Evolutionary conservation across 176 grass and related monocot genomes (phyloP), one percentile per base, ranked within the genome.

Genomic region (Oryza rufipogon): DNA sequence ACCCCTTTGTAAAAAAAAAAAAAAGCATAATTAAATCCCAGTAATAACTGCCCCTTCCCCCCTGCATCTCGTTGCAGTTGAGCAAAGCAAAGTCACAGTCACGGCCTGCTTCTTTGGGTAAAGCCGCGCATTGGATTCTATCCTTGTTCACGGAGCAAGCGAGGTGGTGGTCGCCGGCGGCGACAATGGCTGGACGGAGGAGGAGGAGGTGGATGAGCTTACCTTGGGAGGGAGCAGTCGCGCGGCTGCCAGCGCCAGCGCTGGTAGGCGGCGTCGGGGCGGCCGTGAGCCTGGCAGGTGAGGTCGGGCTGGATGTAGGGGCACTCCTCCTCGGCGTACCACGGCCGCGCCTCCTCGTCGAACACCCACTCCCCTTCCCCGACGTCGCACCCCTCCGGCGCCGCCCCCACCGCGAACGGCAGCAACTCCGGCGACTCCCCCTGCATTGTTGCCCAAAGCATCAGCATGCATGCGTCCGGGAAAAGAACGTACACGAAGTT

Each of bases 221-320:
- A 94, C 95, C 95, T 97, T 3, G 95, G 92, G 56, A 97, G 90
- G n/a, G 86, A 79, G 88, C 95, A 97, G 2, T 65, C 86, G 47
- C 89, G 80, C 22, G 92, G 95, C 80, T 94, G 90, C 95, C 95
- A 97, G 1, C 90, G 78, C 95, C 95, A 94, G 81, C 77, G 81
- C 88, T 97, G 92, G 85, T 97, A 97, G 8, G 19, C 86, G 3
- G 45, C 84, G 83, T 94, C 95, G 20, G 95, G 92, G 46, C 92
- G 90, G 92, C 92, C 92, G 56, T 94, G 92, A 13, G 90, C 76
- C 71, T 94, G 95, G 89, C 95, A 97, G 1, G 95, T 97, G 2
- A 97, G 83, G 83, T 97, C 81, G 42, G 95, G 90, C 66, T 89
- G 95, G 73, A 97, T 92, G 86, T 97, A 97, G 1, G 92, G 95